Percentiles rank a stretch among this genome's conserved stretches.
phyloP scores from a whole-genome alignment of 345 rosid species.

The Euphorbia lathyris region DNA sequence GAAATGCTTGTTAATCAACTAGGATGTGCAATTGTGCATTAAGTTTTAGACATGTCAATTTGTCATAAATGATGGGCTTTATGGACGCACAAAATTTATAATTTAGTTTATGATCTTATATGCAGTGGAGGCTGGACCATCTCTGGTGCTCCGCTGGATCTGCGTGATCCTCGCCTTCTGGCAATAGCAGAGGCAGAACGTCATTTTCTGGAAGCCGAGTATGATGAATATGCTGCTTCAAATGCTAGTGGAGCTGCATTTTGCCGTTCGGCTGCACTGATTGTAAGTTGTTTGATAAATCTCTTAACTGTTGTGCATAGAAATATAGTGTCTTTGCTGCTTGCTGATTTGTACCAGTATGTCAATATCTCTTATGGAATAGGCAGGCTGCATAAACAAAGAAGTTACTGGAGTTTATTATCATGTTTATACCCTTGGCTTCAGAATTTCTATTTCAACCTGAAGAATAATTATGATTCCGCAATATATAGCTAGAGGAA shows the following conservation, averaged over 20 bases:
- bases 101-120: conserved; percentile 16
- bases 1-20: conserved; percentile 7
- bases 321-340: neutral
- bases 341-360: neutral
- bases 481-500: neutral
- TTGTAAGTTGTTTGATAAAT: conserved; percentile 42
- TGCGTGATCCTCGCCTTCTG: conserved; percentile 77
- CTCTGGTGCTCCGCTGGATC: conserved; percentile 74
- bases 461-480: neutral
- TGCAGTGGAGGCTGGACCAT: conserved; percentile 90
- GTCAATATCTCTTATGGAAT: neutral
- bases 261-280: conserved; percentile 83
- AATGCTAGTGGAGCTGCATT: conserved; percentile 85
- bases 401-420: neutral
- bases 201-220: conserved; percentile 76
- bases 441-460: neutral
- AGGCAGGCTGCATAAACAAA: neutral
- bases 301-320: neutral
- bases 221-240: conserved; percentile 78
- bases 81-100: neutral
- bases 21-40: conserved; percentile 15
- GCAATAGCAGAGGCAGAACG: conserved; percentile 94
- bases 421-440: neutral
- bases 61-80: neutral
- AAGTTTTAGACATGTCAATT: neutral